A percentile compares a stretch with the other conserved stretches of the same genome.
Evolutionary conservation across 352 stramenopile genomes (phyloP).

Genomic region (Phytophthora aleatoria): DNA sequence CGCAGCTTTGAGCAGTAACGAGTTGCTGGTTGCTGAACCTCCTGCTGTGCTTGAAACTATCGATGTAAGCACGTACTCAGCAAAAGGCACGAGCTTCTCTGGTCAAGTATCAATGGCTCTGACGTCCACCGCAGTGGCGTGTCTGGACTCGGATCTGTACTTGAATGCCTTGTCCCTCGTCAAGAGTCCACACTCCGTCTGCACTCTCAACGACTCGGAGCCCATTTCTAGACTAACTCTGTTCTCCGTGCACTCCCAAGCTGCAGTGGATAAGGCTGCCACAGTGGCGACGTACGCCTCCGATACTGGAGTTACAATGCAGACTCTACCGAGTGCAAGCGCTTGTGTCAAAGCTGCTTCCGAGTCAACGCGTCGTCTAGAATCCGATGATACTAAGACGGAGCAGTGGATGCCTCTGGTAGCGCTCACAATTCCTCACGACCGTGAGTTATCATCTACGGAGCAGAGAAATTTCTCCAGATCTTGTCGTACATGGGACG

Average conservation of each 20-base stretch:
- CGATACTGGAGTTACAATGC: conserved; percentile 23
- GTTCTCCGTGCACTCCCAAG: conserved; percentile 52
- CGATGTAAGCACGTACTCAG: conserved; percentile 43
- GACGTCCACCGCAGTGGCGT: conserved; percentile 45
- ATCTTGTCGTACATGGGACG: conserved; percentile 59
- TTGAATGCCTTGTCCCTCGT: conserved; percentile 52
- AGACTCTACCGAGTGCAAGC: conserved; percentile 42
- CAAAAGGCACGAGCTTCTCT: conserved; percentile 34
- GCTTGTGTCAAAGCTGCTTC: conserved; percentile 44
- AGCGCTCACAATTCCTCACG: conserved; percentile 55
- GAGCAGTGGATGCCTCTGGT: conserved; percentile 48
- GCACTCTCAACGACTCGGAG: conserved; percentile 43
- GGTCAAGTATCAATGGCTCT: conserved; percentile 47
- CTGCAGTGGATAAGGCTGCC: conserved; percentile 29
- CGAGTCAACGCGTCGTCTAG: conserved; percentile 16
- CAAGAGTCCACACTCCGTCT: conserved; percentile 44
- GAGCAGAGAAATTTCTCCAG: conserved; percentile 72
- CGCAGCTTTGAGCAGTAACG: conserved; percentile 53
- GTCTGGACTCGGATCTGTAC: conserved; percentile 53
- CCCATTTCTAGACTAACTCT: conserved; percentile 50
- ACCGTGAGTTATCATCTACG: conserved; percentile 40
- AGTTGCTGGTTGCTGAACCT: conserved; percentile 48
- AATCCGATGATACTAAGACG: neutral
- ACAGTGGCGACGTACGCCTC: conserved; percentile 16
- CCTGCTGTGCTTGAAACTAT: conserved; percentile 32